phyloP scores from a whole-genome alignment of 1,139 yeast species.

The Diutina siamensis region DNA sequence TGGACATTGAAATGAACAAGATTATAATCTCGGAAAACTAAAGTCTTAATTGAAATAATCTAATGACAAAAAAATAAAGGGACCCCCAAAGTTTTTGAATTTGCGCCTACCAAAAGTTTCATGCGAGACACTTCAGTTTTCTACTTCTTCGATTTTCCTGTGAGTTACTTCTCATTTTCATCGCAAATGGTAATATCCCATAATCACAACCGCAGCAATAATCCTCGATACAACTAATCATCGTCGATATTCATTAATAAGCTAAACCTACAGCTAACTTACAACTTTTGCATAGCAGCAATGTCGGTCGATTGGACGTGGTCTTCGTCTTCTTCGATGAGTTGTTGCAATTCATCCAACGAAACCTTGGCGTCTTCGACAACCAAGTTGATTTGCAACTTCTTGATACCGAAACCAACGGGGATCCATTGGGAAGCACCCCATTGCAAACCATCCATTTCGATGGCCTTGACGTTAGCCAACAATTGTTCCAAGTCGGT shows the following conservation, averaged over 20 bases:
- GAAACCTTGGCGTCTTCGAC: slow-evolving; percentile 96
- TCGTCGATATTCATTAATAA: neutral
- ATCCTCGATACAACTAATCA: too few species aligned
- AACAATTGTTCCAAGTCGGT: slow-evolving; percentile 84
- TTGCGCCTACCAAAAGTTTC: too few species aligned
- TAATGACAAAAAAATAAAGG: too few species aligned
- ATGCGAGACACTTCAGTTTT: too few species aligned
- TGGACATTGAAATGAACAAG: too few species aligned
- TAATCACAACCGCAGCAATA: too few species aligned
- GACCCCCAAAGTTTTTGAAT: too few species aligned
- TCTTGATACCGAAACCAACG: slow-evolving; percentile 99
- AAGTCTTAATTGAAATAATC: too few species aligned
- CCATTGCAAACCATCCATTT: slow-evolving; percentile 92
- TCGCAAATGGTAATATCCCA: too few species aligned
- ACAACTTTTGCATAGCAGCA: slow-evolving; percentile 97
- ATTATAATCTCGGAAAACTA: too few species aligned
- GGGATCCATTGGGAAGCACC: slow-evolving; percentile 96
- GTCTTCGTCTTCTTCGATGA: slow-evolving; percentile 93
- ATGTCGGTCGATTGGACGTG: slow-evolving; percentile 97
- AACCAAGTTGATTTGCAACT: slow-evolving; percentile 96
- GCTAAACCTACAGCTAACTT: slow-evolving; percentile 21
- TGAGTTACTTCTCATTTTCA: too few species aligned
- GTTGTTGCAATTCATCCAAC: slow-evolving; percentile 74
- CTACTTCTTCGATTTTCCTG: too few species aligned
- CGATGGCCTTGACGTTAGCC: slow-evolving; percentile 73